A percentile compares a stretch with the other conserved stretches of the same genome.
Conservation (phyloP, 768 basidiomycete species). For the Leucocoprinus birnbaumii region DNA sequence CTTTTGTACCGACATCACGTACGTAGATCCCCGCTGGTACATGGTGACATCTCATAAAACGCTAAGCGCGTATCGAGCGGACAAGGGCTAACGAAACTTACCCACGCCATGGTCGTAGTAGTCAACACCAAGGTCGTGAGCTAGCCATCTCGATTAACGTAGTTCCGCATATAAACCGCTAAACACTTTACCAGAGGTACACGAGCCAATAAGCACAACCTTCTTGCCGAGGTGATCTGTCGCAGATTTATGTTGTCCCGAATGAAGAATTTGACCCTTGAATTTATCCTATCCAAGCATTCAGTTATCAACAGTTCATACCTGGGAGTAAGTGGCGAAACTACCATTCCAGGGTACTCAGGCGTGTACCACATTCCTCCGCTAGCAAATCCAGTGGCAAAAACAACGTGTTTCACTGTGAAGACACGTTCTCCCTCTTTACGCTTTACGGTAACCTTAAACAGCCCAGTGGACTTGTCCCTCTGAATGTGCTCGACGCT, state of each 20-base stretch:
- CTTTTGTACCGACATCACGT: slow-evolving; percentile 41
- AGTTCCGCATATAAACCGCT: neutral
- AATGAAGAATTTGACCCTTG: slow-evolving; percentile 53
- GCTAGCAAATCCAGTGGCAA: slow-evolving; percentile 47
- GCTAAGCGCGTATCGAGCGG: slow-evolving; percentile 39
- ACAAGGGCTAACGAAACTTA: slow-evolving; percentile 4
- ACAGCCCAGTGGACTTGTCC: slow-evolving; percentile 18
- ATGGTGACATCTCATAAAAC: slow-evolving; percentile 39
- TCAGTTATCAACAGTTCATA: neutral
- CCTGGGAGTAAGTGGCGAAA: neutral
- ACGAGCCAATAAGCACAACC: slow-evolving; percentile 50
- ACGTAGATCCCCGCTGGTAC: slow-evolving; percentile 49
- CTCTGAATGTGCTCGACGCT: slow-evolving; percentile 35
- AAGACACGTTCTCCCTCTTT: slow-evolving; percentile 40
- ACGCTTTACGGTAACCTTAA: slow-evolving; percentile 5
- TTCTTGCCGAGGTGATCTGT: slow-evolving; percentile 53
- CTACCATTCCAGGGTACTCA: slow-evolving; percentile 38
- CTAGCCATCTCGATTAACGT: slow-evolving; percentile 17
- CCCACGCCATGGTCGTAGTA: slow-evolving; percentile 35
- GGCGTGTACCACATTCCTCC: slow-evolving; percentile 45
- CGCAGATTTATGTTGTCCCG: slow-evolving; percentile 43
- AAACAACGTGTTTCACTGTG: slow-evolving; percentile 46
- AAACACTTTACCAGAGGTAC: slow-evolving; percentile 39
- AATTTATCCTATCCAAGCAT: slow-evolving; percentile 32
- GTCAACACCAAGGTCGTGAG: slow-evolving; percentile 36